phyloP scores from a whole-genome alignment of 2,329 filamentous ascomycete species.

The Hymenoscyphus scutula region DNA sequence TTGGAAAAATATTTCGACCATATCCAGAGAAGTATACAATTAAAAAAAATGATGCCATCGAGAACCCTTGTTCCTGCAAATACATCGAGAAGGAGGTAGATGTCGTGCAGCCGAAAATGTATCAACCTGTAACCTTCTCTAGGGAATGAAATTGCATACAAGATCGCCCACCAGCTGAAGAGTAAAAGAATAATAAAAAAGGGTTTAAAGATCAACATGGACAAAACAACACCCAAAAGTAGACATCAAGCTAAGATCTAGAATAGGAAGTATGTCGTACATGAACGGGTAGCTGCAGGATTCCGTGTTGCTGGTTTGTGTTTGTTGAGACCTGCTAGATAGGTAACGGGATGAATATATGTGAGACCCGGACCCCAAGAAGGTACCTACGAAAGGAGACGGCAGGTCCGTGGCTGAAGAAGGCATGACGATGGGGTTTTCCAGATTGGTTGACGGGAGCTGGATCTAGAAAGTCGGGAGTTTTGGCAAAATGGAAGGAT shows the following conservation, averaged over 20 bases:
- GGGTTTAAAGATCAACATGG: background rate
- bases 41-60: background rate
- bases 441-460: background rate
- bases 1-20: background rate
- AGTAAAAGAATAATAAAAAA: too few relatives aligned
- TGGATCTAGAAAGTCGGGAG: background rate
- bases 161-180: background rate
- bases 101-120: background rate
- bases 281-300: background rate
- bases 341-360: slow-evolving; percentile 1
- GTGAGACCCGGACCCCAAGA: background rate
- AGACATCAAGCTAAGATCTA: background rate
- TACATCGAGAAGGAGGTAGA: background rate
- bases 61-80: background rate
- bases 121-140: background rate
- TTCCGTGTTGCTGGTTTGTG: background rate
- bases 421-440: background rate
- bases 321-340: background rate
- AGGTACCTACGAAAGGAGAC: background rate
- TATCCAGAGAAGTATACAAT: background rate
- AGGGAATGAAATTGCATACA: background rate
- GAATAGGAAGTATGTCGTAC: slow-evolving; percentile 1
- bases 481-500: too few relatives aligned
- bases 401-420: background rate
- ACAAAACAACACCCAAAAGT: background rate